phyloP scores from a whole-genome alignment of 169 alveolate genomes.

The Perkinsus marinus region DNA sequence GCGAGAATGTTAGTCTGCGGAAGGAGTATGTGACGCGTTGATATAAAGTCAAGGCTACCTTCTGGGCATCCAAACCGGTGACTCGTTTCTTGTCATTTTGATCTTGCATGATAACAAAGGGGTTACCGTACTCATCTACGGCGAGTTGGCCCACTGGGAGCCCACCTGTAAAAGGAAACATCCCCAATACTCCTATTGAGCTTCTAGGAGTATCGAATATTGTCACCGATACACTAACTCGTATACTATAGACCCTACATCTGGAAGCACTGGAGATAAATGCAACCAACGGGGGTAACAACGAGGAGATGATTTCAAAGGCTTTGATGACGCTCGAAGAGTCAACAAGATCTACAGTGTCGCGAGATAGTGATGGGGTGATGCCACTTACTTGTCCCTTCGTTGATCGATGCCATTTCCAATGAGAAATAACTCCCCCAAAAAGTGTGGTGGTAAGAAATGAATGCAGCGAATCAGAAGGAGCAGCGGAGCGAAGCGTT shows the following conservation, averaged over 20 bases:
- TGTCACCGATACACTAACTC: no score
- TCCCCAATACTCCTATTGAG: no score
- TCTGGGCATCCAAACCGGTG: constrained; percentile 42
- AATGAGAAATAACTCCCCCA: not conserved
- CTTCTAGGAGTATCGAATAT: no score
- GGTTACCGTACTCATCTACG: constrained; percentile 95
- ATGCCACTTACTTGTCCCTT: not conserved
- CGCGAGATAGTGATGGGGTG: no score
- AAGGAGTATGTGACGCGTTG: constrained; percentile 48
- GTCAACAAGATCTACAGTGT: no score
- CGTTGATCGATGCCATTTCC: not conserved
- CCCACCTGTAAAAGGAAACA: not conserved
- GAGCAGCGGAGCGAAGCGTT: not conserved
- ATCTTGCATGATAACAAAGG: constrained; percentile 89
- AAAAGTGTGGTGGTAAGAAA: not conserved
- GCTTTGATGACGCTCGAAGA: no score
- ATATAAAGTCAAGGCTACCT: not conserved
- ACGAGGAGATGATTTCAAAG: no score
- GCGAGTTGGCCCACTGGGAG: constrained; percentile 46
- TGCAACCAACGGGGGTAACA: no score
- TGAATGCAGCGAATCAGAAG: not conserved
- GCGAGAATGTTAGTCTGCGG: constrained; percentile 92
- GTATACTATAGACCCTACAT: no score
- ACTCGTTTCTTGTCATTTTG: constrained; percentile 86
- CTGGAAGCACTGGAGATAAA: no score